Percentiles rank a stretch among this genome's conserved stretches.
phyloP scores from a whole-genome alignment of 768 basidiomycete genomes.

The Lanmaoa pseudosensibilis region DNA sequence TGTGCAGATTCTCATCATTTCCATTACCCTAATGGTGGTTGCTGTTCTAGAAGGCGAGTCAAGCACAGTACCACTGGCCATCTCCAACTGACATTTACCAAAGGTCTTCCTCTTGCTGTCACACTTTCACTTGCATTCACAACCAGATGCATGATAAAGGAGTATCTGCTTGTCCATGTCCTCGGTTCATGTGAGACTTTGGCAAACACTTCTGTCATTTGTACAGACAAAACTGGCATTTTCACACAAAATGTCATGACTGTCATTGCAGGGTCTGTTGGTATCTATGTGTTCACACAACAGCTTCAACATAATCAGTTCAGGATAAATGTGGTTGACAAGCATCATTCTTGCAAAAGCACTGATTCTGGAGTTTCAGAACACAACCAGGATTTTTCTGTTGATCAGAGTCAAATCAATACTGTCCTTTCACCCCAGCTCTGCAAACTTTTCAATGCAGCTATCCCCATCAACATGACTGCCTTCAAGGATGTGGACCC shows the following conservation, averaged over 20 bases:
- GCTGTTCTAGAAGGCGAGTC: constrained; percentile 77
- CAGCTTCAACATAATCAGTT: constrained; percentile 67
- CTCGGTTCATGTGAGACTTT: constrained; percentile 98
- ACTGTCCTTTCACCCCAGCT: constrained; percentile 59
- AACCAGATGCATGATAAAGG: constrained; percentile 94
- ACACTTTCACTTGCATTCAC: constrained; percentile 96
- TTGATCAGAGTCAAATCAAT: constrained; percentile 77
- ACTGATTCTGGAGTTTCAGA: constrained; percentile 36
- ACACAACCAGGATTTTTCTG: constrained; percentile 74
- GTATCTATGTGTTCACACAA: constrained; percentile 88
- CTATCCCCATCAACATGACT: constrained; percentile 92
- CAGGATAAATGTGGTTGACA: constrained; percentile 70
- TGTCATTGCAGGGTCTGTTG: constrained; percentile 93
- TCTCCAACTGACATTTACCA: background rate
- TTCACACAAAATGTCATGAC: constrained; percentile 95
- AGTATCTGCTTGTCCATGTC: constrained; percentile 93
- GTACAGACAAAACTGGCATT: constrained; percentile 96
- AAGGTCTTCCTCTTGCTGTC: constrained; percentile 91
- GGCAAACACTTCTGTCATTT: constrained; percentile 95
- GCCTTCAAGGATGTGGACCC: constrained; percentile 84
- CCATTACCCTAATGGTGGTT: constrained; percentile 86
- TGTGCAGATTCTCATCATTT: constrained; percentile 90
- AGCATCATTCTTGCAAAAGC: constrained; percentile 32
- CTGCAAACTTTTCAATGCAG: constrained; percentile 70
- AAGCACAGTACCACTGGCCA: background rate